phyloP scores from a whole-genome alignment of 768 basidiomycete species.

The Russula lepida region DNA sequence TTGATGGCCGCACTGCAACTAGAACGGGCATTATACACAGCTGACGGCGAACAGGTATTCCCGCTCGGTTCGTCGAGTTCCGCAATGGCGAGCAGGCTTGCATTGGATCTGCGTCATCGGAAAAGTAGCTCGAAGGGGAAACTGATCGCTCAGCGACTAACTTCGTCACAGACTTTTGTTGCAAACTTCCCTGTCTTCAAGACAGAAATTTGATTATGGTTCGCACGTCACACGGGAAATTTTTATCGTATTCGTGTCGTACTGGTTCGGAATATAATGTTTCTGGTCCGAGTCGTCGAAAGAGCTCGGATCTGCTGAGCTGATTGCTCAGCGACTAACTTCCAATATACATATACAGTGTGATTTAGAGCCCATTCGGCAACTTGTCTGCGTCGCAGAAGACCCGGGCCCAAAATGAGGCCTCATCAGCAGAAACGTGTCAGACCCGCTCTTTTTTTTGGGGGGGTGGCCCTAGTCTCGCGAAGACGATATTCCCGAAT shows the following conservation, averaged over 20 bases:
- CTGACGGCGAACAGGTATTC: slow-evolving; percentile 40
- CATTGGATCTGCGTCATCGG: slow-evolving; percentile 47
- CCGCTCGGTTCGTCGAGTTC: slow-evolving; percentile 56
- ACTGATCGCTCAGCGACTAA: slow-evolving; percentile 49
- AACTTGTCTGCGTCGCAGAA: too few species aligned
- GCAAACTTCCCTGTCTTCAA: slow-evolving; percentile 69
- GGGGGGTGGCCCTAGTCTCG: too few species aligned
- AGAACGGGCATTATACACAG: slow-evolving; percentile 56
- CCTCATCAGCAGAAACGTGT: too few species aligned
- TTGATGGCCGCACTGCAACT: slow-evolving; percentile 61
- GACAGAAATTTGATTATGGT: slow-evolving; percentile 24
- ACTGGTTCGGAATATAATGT: neutral
- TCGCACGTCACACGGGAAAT: neutral
- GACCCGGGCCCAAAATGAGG: too few species aligned
- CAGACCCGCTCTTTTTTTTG: too few species aligned
- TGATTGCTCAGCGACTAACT: neutral
- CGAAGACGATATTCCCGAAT: too few species aligned
- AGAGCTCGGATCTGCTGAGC: neutral
- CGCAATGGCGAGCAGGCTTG: slow-evolving; percentile 57
- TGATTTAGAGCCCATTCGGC: too few species aligned
- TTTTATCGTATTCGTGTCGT: neutral
- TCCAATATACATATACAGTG: too few species aligned
- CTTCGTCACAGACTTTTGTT: slow-evolving; percentile 55
- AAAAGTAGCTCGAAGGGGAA: slow-evolving; percentile 43
- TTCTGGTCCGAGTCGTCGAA: too few species aligned